These are phyloP conservation scores for Hyphodiscus hymeniophilus DNA, from an alignment of 495 filamentous ascomycete genomes.

Conservation along the genomic window DNA sequence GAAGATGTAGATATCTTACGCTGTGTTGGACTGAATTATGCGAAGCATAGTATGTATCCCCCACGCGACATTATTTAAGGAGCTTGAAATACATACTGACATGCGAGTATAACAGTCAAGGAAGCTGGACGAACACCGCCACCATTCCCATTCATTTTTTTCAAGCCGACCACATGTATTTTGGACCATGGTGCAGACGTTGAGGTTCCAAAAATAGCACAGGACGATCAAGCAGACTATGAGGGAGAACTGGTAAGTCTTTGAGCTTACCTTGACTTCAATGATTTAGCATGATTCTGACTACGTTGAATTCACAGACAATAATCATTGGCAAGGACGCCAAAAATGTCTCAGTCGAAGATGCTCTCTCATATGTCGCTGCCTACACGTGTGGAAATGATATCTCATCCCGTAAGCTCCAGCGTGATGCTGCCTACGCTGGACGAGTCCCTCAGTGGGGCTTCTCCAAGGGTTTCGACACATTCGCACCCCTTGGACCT, in stretches of 20 bases:
- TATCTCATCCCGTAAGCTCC: conserved; percentile 38
- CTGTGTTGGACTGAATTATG: conserved; percentile 35
- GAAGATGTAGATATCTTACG: conserved; percentile 31
- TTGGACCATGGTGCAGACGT: conserved; percentile 33
- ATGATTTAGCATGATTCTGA: background rate
- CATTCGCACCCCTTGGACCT: conserved; percentile 28
- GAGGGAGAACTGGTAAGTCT: conserved; percentile 44
- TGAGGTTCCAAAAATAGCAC: conserved; percentile 38
- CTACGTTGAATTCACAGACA: background rate
- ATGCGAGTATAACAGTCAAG: conserved; percentile 27
- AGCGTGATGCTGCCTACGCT: conserved; percentile 30
- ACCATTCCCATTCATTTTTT: conserved; percentile 41
- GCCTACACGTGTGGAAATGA: conserved; percentile 44
- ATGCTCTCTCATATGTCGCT: conserved; percentile 39
- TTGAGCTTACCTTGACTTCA: background rate
- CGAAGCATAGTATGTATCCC: conserved; percentile 28
- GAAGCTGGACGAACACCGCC: conserved; percentile 41
- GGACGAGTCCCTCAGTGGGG: conserved; percentile 21
- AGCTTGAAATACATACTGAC: conserved; percentile 2
- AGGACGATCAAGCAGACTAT: conserved; percentile 43
- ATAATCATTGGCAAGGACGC: conserved; percentile 35
- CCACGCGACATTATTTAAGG: background rate
- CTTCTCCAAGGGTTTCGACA: conserved; percentile 26
- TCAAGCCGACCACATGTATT: conserved; percentile 39
- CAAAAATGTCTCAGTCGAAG: conserved; percentile 32